Percentiles rank a stretch among this genome's conserved stretches.
These are phyloP conservation scores for Hyphochytrium catenoides DNA, from an alignment of 352 stramenopile species.

Conservation along the genomic window DNA sequence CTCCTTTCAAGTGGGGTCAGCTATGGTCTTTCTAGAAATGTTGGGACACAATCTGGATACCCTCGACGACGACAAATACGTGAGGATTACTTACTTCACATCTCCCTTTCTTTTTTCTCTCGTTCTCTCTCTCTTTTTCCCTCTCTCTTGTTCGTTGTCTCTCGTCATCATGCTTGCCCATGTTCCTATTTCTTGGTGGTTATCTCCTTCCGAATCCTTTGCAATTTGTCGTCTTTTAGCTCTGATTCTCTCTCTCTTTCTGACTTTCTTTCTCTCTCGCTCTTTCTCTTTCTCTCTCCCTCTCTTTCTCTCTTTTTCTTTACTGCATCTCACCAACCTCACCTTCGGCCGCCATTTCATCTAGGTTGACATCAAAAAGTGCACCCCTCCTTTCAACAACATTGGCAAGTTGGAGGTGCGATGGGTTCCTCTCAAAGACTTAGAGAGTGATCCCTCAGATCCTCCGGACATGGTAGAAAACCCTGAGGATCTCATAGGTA, in stretches of 20 bases:
- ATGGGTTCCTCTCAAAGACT: slow-evolving; percentile 57
- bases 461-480: slow-evolving; percentile 39
- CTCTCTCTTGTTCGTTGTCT: not conserved
- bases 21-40: slow-evolving; percentile 75
- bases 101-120: no score
- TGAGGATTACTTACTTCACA: no score
- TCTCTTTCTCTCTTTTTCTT: no score
- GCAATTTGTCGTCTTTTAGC: no score
- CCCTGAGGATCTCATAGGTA: slow-evolving; percentile 22
- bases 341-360: no score
- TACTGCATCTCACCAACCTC: no score
- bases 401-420: slow-evolving; percentile 70
- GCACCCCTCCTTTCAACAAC: slow-evolving; percentile 70
- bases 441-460: slow-evolving; percentile 31
- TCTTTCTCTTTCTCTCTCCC: no score
- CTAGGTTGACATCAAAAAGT: slow-evolving; percentile 67
- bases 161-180: not conserved
- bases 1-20: slow-evolving; percentile 68
- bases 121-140: no score
- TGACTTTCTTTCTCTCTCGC: no score
- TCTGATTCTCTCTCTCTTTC: no score
- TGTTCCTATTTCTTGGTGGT: no score
- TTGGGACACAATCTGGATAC: slow-evolving; percentile 74
- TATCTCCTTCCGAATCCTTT: no score
- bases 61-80: slow-evolving; percentile 43